Percentiles rank a stretch among this genome's conserved stretches.
phyloP scores from a whole-genome alignment of 208 protist genomes.

The Trypanosoma congolense region DNA sequence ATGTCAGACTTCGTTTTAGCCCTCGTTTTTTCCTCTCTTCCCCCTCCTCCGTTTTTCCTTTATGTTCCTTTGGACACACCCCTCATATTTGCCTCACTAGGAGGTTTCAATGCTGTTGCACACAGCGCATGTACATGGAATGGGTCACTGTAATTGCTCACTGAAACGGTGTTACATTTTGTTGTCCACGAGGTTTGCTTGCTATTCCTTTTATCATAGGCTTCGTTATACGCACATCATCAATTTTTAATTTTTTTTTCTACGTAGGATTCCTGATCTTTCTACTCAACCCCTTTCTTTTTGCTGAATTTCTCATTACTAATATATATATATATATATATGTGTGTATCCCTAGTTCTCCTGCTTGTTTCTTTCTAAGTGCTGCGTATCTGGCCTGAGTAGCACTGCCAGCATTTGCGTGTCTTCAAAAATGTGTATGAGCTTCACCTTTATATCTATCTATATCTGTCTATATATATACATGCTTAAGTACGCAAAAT shows the following conservation, averaged over 20 bases:
- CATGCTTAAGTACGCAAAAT: too few relatives aligned
- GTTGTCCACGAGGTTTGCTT: neutral
- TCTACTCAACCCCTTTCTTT: neutral
- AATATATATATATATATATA: constrained; percentile 8
- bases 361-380: too few relatives aligned
- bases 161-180: neutral
- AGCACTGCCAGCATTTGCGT: too few relatives aligned
- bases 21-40: neutral
- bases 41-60: neutral
- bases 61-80: neutral
- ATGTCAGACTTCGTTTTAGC: neutral
- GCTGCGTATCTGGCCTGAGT: too few relatives aligned
- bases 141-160: too few relatives aligned
- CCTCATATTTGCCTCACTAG: too few relatives aligned
- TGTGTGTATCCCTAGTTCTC: neutral
- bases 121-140: too few relatives aligned
- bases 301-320: neutral
- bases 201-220: neutral
- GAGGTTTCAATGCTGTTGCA: too few relatives aligned
- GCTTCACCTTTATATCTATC: too few relatives aligned
- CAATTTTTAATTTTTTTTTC: neutral
- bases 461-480: too few relatives aligned
- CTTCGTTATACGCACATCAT: neutral
- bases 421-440: too few relatives aligned
- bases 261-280: neutral